These are phyloP conservation scores for Suillus discolor DNA, from an alignment of 768 basidiomycete species.

Conservation along the genomic window DNA sequence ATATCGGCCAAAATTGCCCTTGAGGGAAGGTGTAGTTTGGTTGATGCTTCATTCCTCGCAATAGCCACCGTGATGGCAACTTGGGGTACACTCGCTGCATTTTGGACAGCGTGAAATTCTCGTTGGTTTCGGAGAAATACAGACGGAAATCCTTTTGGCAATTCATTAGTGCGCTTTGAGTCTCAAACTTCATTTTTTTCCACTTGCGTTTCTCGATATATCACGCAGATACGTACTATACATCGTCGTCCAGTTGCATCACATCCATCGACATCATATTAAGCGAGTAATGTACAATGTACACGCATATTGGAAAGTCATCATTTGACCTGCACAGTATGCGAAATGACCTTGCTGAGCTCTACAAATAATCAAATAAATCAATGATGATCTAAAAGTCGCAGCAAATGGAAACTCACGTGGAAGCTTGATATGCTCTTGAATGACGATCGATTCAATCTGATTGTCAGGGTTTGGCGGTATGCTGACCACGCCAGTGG, in stretches of 20 bases:
- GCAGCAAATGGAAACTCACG: slow-evolving; percentile 51
- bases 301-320: slow-evolving; percentile 11
- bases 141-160: no score
- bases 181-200: neutral
- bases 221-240: no score
- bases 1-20: slow-evolving; percentile 70
- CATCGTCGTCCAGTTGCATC: neutral
- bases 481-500: slow-evolving; percentile 59
- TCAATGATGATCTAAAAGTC: neutral
- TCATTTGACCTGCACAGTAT: slow-evolving; percentile 60
- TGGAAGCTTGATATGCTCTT: slow-evolving; percentile 78
- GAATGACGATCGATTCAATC: slow-evolving; percentile 82
- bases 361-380: slow-evolving; percentile 44
- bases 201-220: neutral
- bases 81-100: slow-evolving; percentile 76
- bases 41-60: slow-evolving; percentile 59
- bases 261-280: slow-evolving; percentile 1
- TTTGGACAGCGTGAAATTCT: slow-evolving; percentile 39
- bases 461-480: slow-evolving; percentile 89
- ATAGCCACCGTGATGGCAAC: slow-evolving; percentile 65
- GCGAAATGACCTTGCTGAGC: slow-evolving; percentile 73
- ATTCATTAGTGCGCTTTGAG: neutral
- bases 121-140: neutral
- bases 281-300: neutral
- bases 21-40: slow-evolving; percentile 44